Conservation (phyloP, 495 filamentous ascomycete genomes). For the Daldinia loculata region DNA sequence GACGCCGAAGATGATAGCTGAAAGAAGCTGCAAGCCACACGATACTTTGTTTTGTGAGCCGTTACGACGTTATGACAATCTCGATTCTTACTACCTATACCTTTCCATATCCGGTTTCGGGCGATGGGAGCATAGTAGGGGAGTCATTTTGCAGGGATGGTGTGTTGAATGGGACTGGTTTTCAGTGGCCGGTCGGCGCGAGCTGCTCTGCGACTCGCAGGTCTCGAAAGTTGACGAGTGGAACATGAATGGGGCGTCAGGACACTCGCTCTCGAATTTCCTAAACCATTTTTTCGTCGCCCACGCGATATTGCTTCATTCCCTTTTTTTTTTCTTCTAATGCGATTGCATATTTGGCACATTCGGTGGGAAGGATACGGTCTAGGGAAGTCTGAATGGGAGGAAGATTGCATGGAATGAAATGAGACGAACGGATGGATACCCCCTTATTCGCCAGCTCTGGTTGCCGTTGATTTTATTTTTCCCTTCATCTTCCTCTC, state of each 20-base stretch:
- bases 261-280: conserved; percentile 49
- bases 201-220: conserved; percentile 26
- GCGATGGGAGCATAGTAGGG: conserved; percentile 48
- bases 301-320: conserved; percentile 43
- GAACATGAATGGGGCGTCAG: conserved; percentile 43
- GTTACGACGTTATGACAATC: conserved; percentile 48
- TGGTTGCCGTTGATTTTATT: conserved; percentile 34
- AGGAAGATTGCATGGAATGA: conserved; percentile 50
- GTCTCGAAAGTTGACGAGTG: conserved; percentile 30
- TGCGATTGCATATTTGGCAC: conserved; percentile 45
- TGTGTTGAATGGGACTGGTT: conserved; percentile 39
- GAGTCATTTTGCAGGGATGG: conserved; percentile 39
- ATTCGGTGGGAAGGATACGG: conserved; percentile 35
- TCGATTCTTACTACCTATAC: conserved; percentile 45
- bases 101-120: conserved; percentile 44
- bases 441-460: conserved; percentile 46
- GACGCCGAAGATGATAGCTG: conserved; percentile 58
- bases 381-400: conserved; percentile 36
- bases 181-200: conserved; percentile 32
- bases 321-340: conserved; percentile 30
- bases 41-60: conserved; percentile 45
- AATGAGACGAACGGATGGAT: conserved; percentile 49
- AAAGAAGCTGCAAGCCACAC: conserved; percentile 19
- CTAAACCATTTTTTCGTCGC: conserved; percentile 47
- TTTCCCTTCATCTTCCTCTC: conserved; percentile 10